Percentiles rank a stretch among this genome's conserved stretches.
phyloP scores from a whole-genome alignment of 768 basidiomycete genomes.

The Lyophyllum semitale region DNA sequence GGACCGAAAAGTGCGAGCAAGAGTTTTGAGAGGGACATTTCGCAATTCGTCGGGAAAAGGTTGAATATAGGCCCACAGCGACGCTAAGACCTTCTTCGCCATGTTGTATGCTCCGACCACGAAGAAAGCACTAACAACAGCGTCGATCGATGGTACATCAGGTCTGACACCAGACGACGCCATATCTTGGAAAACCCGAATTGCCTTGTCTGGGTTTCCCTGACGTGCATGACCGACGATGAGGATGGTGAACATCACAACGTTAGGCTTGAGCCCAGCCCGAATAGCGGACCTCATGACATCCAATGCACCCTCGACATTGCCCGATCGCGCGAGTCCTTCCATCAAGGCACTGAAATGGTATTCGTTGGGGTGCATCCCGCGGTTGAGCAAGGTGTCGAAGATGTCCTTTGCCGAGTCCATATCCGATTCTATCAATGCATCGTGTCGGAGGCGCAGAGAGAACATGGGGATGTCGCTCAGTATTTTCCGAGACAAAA shows the following conservation, averaged over 20 bases:
- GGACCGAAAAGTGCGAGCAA: conserved; percentile 51
- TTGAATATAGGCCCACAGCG: conserved; percentile 65
- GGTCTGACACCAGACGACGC: conserved; percentile 59
- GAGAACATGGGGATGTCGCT: conserved; percentile 60
- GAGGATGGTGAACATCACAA: conserved; percentile 76
- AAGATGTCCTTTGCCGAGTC: conserved; percentile 56
- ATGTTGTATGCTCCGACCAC: conserved; percentile 49
- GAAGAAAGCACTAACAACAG: conserved; percentile 68
- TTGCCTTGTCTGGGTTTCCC: conserved; percentile 53
- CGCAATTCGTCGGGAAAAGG: conserved; percentile 58
- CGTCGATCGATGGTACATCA: conserved; percentile 72
- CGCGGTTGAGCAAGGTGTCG: conserved; percentile 60
- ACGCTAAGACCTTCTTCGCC: conserved; percentile 55
- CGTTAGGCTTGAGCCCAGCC: conserved; percentile 56
- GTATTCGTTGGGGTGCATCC: conserved; percentile 70
- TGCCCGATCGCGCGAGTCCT: conserved; percentile 63
- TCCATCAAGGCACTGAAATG: conserved; percentile 80
- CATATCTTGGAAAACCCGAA: conserved; percentile 64
- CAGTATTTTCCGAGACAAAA: conserved; percentile 48
- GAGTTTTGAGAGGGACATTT: conserved; percentile 42
- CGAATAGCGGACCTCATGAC: conserved; percentile 53
- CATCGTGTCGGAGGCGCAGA: conserved; percentile 66
- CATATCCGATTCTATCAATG: conserved; percentile 51
- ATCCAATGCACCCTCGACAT: conserved; percentile 56
- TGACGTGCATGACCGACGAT: conserved; percentile 71